A percentile compares a stretch with the other conserved stretches of the same genome.
phyloP scores from a whole-genome alignment of 2,329 filamentous ascomycete species.

The Penicillium sp. region DNA sequence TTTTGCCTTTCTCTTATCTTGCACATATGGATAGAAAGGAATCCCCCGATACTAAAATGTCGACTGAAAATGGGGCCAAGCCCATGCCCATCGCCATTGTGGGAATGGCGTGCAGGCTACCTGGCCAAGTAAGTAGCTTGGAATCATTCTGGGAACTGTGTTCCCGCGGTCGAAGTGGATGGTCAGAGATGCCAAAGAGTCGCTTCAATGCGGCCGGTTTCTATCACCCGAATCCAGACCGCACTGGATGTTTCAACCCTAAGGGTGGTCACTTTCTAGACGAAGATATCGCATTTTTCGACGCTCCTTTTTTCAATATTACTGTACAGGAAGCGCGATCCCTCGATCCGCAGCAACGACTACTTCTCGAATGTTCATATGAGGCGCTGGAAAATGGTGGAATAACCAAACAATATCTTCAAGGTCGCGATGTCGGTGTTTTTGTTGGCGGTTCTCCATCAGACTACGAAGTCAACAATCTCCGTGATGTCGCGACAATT shows the following conservation, averaged over 20 bases:
- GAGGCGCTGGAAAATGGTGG: conserved; percentile 39
- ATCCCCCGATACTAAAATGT: conserved; percentile 9
- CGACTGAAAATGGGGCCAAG: conserved; percentile 16
- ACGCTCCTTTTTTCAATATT: conserved; percentile 40
- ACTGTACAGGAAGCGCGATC: conserved; percentile 33
- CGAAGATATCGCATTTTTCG: conserved; percentile 36
- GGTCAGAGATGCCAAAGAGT: conserved; percentile 30
- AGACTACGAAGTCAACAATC: conserved; percentile 36
- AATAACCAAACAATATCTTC: conserved; percentile 30
- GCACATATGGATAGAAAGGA: conserved; percentile 18
- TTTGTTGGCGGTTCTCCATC: conserved; percentile 32
- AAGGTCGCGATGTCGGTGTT: conserved; percentile 30
- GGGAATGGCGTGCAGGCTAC: conserved; percentile 37
- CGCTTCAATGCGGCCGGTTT: conserved; percentile 33
- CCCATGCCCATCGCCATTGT: conserved; percentile 31
- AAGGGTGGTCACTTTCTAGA: conserved; percentile 36
- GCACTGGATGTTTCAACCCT: conserved; percentile 32
- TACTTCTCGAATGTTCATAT: conserved; percentile 37
- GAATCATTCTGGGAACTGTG: conserved; percentile 36
- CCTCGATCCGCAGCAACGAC: conserved; percentile 37
- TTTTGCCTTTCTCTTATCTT: conserved; percentile 3
- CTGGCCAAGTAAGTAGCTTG: conserved; percentile 32
- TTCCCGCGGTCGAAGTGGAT: conserved; percentile 30
- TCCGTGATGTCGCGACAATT: conserved; percentile 28
- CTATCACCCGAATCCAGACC: conserved; percentile 32